These are phyloP conservation scores for Balamuthia mandrillaris DNA, from an alignment of 208 protist genomes.

Conservation along the genomic window DNA sequence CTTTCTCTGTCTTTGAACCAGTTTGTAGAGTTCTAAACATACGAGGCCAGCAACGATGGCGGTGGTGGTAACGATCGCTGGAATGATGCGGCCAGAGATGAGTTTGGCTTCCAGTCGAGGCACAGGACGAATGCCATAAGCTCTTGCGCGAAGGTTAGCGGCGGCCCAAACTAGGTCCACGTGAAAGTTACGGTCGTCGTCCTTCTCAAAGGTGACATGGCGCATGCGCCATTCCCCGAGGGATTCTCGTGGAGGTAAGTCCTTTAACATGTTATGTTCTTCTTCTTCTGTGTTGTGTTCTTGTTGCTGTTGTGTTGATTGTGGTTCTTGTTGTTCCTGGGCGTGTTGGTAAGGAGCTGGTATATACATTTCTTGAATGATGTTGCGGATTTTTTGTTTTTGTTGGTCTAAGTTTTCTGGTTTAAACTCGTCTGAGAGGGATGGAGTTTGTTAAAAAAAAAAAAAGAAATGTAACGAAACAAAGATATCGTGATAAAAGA, in stretches of 20 bases:
- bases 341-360: background rate
- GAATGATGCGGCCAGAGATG: conserved; percentile 96
- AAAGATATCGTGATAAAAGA: background rate
- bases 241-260: background rate
- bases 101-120: conserved; percentile 65
- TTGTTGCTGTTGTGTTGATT: too few relatives aligned
- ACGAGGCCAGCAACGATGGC: conserved; percentile 94
- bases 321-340: too few relatives aligned
- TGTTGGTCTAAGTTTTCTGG: background rate
- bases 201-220: background rate
- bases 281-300: too few relatives aligned
- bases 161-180: conserved; percentile 62
- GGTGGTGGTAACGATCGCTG: conserved; percentile 91
- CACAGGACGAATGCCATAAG: conserved; percentile 67
- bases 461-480: background rate
- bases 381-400: background rate
- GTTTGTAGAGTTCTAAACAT: conserved; percentile 93
- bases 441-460: too few relatives aligned
- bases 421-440: background rate
- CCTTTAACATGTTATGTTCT: background rate
- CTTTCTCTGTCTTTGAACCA: conserved; percentile 67
- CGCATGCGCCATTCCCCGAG: background rate
- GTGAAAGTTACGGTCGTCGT: conserved; percentile 62
- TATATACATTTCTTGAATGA: background rate
- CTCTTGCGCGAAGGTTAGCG: conserved; percentile 76